These are phyloP conservation scores for Oryza glaberrima DNA, from an alignment of 176 grass and related monocot genomes.

Conservation along the genomic window DNA sequence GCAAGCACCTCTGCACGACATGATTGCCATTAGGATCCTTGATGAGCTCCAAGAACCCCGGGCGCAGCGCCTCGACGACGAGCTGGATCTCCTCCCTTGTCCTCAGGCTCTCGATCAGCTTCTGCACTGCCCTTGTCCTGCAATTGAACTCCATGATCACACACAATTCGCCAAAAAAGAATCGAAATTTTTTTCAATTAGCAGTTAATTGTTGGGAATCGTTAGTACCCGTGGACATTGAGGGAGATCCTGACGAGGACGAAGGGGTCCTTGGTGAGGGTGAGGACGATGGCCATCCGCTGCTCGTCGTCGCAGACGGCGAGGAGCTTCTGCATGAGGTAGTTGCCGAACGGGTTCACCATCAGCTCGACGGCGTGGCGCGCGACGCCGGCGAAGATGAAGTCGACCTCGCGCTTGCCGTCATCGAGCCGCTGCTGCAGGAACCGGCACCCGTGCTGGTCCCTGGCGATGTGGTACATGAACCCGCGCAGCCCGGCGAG, in stretches of 20 bases:
- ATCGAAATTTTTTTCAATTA: not conserved
- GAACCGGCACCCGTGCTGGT: constrained; percentile 82
- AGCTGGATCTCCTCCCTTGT: constrained; percentile 65
- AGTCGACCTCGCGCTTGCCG: constrained; percentile 63
- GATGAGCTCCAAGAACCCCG: constrained; percentile 71
- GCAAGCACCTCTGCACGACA: constrained; percentile 79
- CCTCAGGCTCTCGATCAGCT: constrained; percentile 73
- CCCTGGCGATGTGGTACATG: constrained; percentile 68
- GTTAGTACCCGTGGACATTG: constrained; percentile 70
- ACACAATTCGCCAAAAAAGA: not conserved
- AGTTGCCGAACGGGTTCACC: constrained; percentile 83
- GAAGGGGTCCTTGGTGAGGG: constrained; percentile 48
- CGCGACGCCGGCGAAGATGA: constrained; percentile 63
- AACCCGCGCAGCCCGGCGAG: constrained; percentile 54
- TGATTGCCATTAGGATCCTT: constrained; percentile 87
- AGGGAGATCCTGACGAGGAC: constrained; percentile 72
- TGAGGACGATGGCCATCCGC: constrained; percentile 57
- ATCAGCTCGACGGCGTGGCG: constrained; percentile 74
- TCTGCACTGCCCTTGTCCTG: constrained; percentile 83
- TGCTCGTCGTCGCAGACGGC: constrained; percentile 67
- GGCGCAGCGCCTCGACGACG: constrained; percentile 53
- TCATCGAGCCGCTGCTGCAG: constrained; percentile 79
- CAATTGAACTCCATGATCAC: constrained; percentile 11
- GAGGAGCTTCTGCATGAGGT: constrained; percentile 94
- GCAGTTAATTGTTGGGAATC: not conserved